Base-by-base conservation (phyloP, 2,329 filamentous ascomycete genomes). In the Aspergillus pseudoterreus region DNA sequence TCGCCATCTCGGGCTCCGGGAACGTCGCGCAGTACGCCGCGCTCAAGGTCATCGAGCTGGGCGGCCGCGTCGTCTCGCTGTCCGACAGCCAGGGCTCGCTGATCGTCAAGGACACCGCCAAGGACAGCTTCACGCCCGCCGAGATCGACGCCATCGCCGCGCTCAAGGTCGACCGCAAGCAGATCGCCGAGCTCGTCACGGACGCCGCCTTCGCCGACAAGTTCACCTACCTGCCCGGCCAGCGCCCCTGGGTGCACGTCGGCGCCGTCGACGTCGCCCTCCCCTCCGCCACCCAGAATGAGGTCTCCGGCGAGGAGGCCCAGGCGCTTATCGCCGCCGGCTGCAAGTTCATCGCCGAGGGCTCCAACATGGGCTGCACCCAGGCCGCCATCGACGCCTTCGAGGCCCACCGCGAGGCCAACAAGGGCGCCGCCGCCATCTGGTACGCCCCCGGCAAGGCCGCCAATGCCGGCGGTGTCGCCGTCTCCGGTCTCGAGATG, bases 381-480 rank as follows among this genome's bases (percentile, higher is more conserved):
- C 90, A 94, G 76, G 91, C 88, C 60, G 92, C 92, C 62, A 96
- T 99, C 66, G 88, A 96, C 66, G 79, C 90, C 60, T 97, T 97
- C 72, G 92, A 97, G 82, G 79, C 85, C 65, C 83, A 92, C 63
- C 84, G 80, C 65, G 72, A 79, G 70, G 60, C 64, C 48, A 82
- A 82, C 71, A 84, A 90, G 78, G 84, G 83, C 59, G 74, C 75
- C 47, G 71, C 76, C 6, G 84, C 89, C 54, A 85, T 96, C 73
- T 99, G 94, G 94, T 97, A 97, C 75, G 94, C 88, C 15, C 92
- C 92, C 46, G 92, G 90, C 63, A 97, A 97, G 84, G 94, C 94
- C 30, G 90, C 92, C 78, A 97, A 97, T 80, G 91, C 90, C 62
- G 94, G 94, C 73, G 94, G 94, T 81, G 94, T 97, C 52, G 94